These are phyloP conservation scores for Sugiyamaella chiloensis DNA, from an alignment of 805 yeast genomes.

Conservation along the genomic window DNA sequence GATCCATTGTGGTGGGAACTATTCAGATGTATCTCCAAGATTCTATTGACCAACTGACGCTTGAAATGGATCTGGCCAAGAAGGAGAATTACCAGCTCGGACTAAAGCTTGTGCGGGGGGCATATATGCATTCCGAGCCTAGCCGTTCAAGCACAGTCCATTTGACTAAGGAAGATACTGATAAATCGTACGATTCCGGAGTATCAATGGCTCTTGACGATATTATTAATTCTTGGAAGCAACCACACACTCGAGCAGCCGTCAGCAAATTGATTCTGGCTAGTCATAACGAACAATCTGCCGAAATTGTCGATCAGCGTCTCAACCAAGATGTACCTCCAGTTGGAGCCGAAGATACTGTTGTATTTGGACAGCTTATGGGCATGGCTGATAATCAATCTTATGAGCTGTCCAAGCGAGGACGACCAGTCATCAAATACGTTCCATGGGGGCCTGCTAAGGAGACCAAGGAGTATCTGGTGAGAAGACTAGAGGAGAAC, in stretches of 20 bases:
- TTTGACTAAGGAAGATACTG: constrained; percentile 76
- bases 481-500: constrained; percentile 90
- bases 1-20: constrained; percentile 79
- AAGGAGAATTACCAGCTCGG: constrained; percentile 67
- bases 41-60: constrained; percentile 55
- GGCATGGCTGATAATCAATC: constrained; percentile 96
- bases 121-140: constrained; percentile 87
- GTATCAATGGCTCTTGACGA: constrained; percentile 59
- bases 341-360: constrained; percentile 33
- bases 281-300: constrained; percentile 81
- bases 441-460: constrained; percentile 98
- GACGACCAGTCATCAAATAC: constrained; percentile 80
- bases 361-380: constrained; percentile 82
- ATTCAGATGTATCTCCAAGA: constrained; percentile 87
- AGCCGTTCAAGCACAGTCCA: constrained; percentile 66
- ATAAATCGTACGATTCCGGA: constrained; percentile 68
- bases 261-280: constrained; percentile 69
- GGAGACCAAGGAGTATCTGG: constrained; percentile 85
- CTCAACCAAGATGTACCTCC: constrained; percentile 37
- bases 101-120: constrained; percentile 90
- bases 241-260: constrained; percentile 36
- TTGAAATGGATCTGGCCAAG: constrained; percentile 64
- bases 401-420: constrained; percentile 61
- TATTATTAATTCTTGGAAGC: constrained; percentile 43
- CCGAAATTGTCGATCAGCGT: constrained; percentile 62